A percentile compares a stretch with the other conserved stretches of the same genome.
Conservation (phyloP, 306 rosid species). For the Datisca glomerata region DNA sequence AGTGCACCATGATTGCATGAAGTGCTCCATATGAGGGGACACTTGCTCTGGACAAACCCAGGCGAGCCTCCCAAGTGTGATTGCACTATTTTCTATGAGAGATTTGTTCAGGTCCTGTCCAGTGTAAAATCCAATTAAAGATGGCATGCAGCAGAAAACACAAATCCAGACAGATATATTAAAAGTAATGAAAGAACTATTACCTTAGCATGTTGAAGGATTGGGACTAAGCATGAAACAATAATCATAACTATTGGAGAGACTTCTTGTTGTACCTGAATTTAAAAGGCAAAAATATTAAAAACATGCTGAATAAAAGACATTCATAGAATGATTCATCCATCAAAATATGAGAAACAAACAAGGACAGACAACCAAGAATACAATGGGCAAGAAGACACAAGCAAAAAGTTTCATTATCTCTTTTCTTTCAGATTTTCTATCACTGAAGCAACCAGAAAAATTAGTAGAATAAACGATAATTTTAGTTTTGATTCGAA, state of each 20-base stretch:
- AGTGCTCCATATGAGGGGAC: constrained; percentile 97
- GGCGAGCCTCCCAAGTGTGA: constrained; percentile 97
- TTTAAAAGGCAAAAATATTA: background rate
- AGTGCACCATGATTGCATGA: constrained; percentile 94
- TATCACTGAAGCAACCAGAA: no score
- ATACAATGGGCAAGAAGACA: no score
- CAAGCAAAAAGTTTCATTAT: no score
- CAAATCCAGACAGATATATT: background rate
- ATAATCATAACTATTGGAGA: constrained; percentile 72
- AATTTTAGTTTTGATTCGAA: no score
- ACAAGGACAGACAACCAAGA: no score
- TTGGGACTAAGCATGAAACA: constrained; percentile 73
- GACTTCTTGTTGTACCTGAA: background rate
- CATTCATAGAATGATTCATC: background rate
- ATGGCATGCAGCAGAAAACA: constrained; percentile 6
- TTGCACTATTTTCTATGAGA: constrained; percentile 87
- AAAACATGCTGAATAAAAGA: background rate
- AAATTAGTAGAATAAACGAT: no score
- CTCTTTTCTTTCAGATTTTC: no score
- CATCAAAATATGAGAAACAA: background rate
- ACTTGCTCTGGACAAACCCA: constrained; percentile 98
- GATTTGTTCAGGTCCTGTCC: constrained; percentile 79
- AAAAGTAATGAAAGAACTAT: constrained; percentile 12
- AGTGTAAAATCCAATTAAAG: constrained; percentile 17
- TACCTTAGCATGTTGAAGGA: constrained; percentile 87